Evolutionary conservation across 345 rosid species (phyloP).

Genomic region (Corchorus capsularis): DNA sequence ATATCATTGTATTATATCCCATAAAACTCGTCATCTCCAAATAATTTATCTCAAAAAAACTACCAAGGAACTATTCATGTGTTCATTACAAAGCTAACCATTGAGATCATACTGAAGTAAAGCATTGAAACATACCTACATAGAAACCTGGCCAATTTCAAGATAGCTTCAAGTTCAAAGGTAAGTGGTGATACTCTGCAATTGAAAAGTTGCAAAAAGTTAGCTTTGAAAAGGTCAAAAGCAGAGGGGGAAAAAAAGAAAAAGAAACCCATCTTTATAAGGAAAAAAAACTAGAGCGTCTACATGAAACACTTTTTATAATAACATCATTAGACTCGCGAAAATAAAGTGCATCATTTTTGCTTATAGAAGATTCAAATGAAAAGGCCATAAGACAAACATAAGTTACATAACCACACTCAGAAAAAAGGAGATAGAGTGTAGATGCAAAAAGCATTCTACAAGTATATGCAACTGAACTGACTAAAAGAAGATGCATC

Average conservation of each 20-base stretch:
- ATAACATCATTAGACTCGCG: neutral
- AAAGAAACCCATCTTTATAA: too few species aligned
- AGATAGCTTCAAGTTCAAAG: constrained; percentile 96
- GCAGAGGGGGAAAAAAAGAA: neutral
- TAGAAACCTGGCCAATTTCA: constrained; percentile 94
- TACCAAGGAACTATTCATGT: neutral
- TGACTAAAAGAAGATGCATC: neutral
- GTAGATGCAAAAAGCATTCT: constrained; percentile 10
- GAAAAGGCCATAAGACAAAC: constrained; percentile 7
- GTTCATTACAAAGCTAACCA: neutral
- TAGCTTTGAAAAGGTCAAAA: constrained; percentile 19
- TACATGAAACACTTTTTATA: neutral
- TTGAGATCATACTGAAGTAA: neutral
- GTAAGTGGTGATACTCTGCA: constrained; percentile 95
- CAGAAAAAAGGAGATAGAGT: neutral
- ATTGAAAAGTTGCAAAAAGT: constrained; percentile 20
- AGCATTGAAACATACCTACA: constrained; percentile 60
- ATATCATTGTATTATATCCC: neutral
- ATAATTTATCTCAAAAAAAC: constrained; percentile 1
- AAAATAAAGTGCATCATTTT: constrained; percentile 9
- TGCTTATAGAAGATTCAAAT: constrained; percentile 7
- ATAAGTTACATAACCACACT: neutral
- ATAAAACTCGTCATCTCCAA: neutral
- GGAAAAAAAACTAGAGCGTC: neutral
- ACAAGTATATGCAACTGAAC: neutral